These are phyloP conservation scores for Pichia sp. DNA, from an alignment of 1,139 yeast species.

Conservation along the genomic window DNA sequence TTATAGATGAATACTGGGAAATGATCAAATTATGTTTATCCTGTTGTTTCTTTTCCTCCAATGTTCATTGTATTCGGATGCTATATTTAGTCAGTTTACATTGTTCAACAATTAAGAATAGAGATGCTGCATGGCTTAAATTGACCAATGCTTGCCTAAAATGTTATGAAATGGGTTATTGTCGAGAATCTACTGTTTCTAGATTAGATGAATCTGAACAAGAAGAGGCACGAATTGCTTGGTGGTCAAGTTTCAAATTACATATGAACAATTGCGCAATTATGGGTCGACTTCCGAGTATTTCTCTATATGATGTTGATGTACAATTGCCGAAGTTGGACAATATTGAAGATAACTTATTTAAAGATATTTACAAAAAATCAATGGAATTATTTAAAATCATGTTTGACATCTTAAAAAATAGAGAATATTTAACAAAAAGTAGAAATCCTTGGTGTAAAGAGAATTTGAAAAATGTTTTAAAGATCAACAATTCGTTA, in stretches of 20 bases:
- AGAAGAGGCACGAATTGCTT: conserved; percentile 23
- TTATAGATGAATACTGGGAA: conserved; percentile 23
- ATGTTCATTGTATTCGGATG: conserved; percentile 31
- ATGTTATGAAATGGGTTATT: neutral
- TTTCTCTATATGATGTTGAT: conserved; percentile 29
- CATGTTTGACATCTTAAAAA: conserved; percentile 26
- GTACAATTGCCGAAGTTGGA: conserved; percentile 20
- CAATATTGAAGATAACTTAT: conserved; percentile 20
- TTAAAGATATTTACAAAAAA: conserved; percentile 23
- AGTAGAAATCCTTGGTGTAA: conserved; percentile 28
- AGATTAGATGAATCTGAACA: conserved; percentile 15
- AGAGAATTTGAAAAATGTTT: conserved; percentile 29
- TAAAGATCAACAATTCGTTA: conserved; percentile 25
- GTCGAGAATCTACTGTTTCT: neutral
- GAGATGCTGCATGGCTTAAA: conserved; percentile 35
- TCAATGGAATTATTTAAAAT: conserved; percentile 27
- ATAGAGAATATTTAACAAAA: conserved; percentile 23
- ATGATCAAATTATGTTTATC: conserved; percentile 32
- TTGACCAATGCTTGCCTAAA: conserved; percentile 27
- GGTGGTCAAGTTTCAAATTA: conserved; percentile 31
- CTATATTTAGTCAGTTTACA: conserved; percentile 31
- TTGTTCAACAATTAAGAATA: conserved; percentile 31
- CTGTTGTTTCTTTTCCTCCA: conserved; percentile 31
- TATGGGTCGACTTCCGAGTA: conserved; percentile 31
- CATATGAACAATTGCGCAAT: conserved; percentile 29